A percentile compares a stretch with the other conserved stretches of the same genome.
These are phyloP conservation scores for Dactylonectria macrodidyma DNA, from an alignment of 2,329 filamentous ascomycete species.

Conservation along the genomic window DNA sequence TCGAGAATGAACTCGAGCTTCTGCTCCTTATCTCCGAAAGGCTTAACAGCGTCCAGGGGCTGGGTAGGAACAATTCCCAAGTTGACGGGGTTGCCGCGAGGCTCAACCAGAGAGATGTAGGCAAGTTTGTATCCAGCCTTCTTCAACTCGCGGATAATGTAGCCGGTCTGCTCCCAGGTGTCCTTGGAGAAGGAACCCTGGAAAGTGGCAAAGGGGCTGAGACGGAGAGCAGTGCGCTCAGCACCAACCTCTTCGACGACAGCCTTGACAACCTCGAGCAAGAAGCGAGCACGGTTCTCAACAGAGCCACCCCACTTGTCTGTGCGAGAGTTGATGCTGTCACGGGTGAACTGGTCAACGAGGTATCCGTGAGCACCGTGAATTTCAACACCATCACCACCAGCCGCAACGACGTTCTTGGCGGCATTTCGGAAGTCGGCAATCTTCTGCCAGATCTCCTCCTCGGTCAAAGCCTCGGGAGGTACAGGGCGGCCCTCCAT, in stretches of 20 bases:
- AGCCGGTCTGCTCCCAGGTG: conserved; percentile 48
- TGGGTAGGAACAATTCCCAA: conserved; percentile 43
- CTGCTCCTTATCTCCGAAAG: conserved; percentile 49
- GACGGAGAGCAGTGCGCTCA: conserved; percentile 66
- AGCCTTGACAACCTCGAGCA: conserved; percentile 64
- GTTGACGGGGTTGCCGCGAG: conserved; percentile 53
- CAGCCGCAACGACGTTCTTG: conserved; percentile 71
- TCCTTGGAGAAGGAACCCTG: conserved; percentile 47
- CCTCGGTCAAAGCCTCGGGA: conserved; percentile 64
- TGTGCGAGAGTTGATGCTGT: conserved; percentile 65
- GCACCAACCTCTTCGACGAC: conserved; percentile 62
- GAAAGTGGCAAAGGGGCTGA: conserved; percentile 65
- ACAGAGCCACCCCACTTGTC: conserved; percentile 70
- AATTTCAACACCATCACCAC: conserved; percentile 79
- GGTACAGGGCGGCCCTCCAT: conserved; percentile 41
- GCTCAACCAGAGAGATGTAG: conserved; percentile 56
- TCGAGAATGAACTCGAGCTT: conserved; percentile 52
- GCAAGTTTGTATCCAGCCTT: conserved; percentile 48
- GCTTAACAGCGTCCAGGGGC: conserved; percentile 20
- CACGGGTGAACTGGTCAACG: conserved; percentile 73
- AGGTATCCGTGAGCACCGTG: conserved; percentile 73
- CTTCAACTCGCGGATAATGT: conserved; percentile 48
- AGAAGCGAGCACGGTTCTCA: conserved; percentile 66
- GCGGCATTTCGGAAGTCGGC: conserved; percentile 70
- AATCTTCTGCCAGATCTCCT: conserved; percentile 77